Evolutionary conservation across 371 early-diverging fungal genomes (phyloP), one percentile per base, ranked within the genome.

Genomic region (Synchytrium microbalum): DNA sequence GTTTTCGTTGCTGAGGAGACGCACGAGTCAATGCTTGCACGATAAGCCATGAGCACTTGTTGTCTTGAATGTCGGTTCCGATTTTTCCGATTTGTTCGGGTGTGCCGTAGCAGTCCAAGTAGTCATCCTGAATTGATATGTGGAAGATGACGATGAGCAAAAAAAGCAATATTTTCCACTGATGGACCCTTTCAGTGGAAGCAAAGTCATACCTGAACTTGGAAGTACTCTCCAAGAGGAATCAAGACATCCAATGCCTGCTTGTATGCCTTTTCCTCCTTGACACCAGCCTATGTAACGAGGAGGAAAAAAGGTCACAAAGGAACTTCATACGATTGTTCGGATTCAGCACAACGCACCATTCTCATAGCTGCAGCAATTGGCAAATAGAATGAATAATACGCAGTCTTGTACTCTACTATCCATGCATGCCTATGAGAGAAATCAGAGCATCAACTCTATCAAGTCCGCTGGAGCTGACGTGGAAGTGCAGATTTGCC

Each of bases 41-140:
- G 68, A 98, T 86, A 68, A 96, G 81, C 97, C 98, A 98, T 32
- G 92, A 92, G 76, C 98, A 96, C 84, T 98, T 98, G 87, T 93
- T 95, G 75, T 96, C 98, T 78, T 93, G 86, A 59, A 98, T 95
- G 75, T 98, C 99, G 30, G 97, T 98, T 58, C 96, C 96, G 68
- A 97, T 91, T 84, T 98, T 98, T 72, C 96, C 96, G 72, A 95
- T 95, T 30, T 89, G 80, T 63, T 83, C 87, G 8, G 97, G 96
- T 30, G 84, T 80, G 62, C 76, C 95, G 67, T 86, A 93, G 77
- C 94, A 94, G 77, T 95, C 94, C 69, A 96, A 77, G 69, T 89
- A 96, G 72, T 96, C 98, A 74, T 95, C 97, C 81, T 96, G 96
- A n/a, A n/a, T n/a, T 38, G 46, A 19, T 38, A 38, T 19, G 46